These are phyloP conservation scores for Saturnispora halmiae DNA, from an alignment of 805 yeast species.

Conservation along the genomic window DNA sequence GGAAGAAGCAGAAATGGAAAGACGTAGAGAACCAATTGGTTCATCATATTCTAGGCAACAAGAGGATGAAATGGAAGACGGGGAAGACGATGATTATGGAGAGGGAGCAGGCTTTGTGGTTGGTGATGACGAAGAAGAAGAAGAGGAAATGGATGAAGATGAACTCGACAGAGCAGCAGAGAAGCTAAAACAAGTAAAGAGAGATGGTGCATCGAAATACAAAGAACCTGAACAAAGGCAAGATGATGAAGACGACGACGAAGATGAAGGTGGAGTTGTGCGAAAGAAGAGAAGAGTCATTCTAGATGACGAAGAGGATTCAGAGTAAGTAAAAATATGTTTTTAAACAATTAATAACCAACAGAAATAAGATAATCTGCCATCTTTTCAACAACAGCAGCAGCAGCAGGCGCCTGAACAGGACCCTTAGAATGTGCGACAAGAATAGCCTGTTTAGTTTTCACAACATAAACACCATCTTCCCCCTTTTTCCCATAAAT, in stretches of 20 bases:
- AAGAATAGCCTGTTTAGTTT: constrained; percentile 87
- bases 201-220: constrained; percentile 47
- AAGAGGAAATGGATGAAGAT: constrained; percentile 27
- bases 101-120: constrained; percentile 30
- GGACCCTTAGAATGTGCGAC: constrained; percentile 92
- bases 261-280: constrained; percentile 43
- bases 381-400: constrained; percentile 87
- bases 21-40: constrained; percentile 29
- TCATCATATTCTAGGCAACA: constrained; percentile 16
- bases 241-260: constrained; percentile 38
- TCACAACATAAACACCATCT: constrained; percentile 81
- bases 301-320: constrained; percentile 36
- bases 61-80: constrained; percentile 12
- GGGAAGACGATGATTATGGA: constrained; percentile 20
- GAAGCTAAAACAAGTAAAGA: constrained; percentile 45
- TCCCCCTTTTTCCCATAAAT: constrained; percentile 89
- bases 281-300: constrained; percentile 39
- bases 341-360: constrained; percentile 63
- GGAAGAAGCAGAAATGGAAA: constrained; percentile 51
- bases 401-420: constrained; percentile 90
- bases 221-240: constrained; percentile 35
- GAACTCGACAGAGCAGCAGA: constrained; percentile 47
- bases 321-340: no score
- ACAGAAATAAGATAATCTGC: constrained; percentile 91
- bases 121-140: constrained; percentile 29